Base-by-base conservation (phyloP, 1,284 basidiomycete species). In the Ustilago xerochloae region DNA sequence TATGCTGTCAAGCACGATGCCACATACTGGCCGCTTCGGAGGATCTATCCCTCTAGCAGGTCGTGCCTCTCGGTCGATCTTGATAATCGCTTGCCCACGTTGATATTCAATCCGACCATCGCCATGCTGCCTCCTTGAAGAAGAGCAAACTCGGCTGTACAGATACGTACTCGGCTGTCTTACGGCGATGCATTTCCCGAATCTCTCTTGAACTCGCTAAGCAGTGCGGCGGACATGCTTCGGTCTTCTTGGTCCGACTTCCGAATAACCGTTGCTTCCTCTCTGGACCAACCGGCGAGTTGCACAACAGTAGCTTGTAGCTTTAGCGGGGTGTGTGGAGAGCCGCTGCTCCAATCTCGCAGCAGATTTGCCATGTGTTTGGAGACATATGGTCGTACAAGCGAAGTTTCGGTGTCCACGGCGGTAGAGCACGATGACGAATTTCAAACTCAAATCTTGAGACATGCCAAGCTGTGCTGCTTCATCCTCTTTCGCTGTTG, bases 401-500 rank as follows among this genome's bases (percentile, higher is more conserved):
- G 38, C 18, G 7, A 20, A 20, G 24, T 41, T 41, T 41, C 38
- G 13, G 15, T 24, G 22, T 24, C n/a, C 41, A 47, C 26, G 1
- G 28, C 45, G 7, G 16, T 15, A 9, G 15, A 47, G 52, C 29
- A 16, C 41, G 52, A 55, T 46, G 52, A 55, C 46, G 52, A 46
- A 46, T 30, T 35, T 13, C 28, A 35, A 20, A 28, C 26, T 47
- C 45, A 30, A 20, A 47, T 18, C 35, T 43, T 55, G 52, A 46
- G 41, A 55, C 52, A 45, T 43, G 52, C 33, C 43, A 28, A 55
- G 30, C 30, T 33, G 52, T 22, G 52, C 52, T 43, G 20, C 36
- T 29, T 24, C 51, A 13, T 20, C 16, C 38, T 38, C 33, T 18
- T n/a, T 13, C 13, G 18, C 35, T 12, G 13, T n/a, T n/a, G n/a